phyloP scores from a whole-genome alignment of 768 basidiomycete species.

The Termitomyces sp. region DNA sequence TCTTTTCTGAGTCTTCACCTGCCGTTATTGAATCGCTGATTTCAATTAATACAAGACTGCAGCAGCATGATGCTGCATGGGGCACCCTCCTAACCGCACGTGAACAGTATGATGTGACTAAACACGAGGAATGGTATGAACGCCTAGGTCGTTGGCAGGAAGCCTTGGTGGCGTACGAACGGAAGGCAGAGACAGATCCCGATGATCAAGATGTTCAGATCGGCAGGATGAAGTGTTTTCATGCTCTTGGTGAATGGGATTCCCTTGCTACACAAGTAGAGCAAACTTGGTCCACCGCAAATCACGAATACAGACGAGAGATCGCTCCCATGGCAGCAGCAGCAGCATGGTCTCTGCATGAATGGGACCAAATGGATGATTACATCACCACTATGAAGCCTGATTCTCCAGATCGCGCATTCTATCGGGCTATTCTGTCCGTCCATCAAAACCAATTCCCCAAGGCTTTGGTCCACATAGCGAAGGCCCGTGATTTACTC shows the following conservation, averaged over 20 bases:
- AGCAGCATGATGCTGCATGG: conserved; percentile 98
- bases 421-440: conserved; percentile 92
- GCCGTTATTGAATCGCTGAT: conserved; percentile 92
- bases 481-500: conserved; percentile 86
- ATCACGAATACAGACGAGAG: conserved; percentile 77
- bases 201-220: conserved; percentile 72
- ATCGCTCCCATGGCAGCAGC: conserved; percentile 97
- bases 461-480: conserved; percentile 85
- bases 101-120: conserved; percentile 83
- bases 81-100: conserved; percentile 89
- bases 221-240: conserved; percentile 92
- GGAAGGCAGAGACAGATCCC: conserved; percentile 71
- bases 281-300: conserved; percentile 81
- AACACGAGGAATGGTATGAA: conserved; percentile 99
- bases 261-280: conserved; percentile 80
- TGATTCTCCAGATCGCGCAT: conserved; percentile 91
- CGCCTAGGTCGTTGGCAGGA: conserved; percentile 95
- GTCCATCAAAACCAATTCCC: conserved; percentile 97
- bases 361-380: conserved; percentile 98
- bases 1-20: conserved; percentile 87
- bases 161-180: conserved; percentile 81
- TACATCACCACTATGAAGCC: conserved; percentile 91
- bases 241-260: conserved; percentile 98
- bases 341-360: conserved; percentile 93
- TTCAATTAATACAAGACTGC: conserved; percentile 92